phyloP scores from a whole-genome alignment of 768 basidiomycete genomes.

The Tulasnella sp. region DNA sequence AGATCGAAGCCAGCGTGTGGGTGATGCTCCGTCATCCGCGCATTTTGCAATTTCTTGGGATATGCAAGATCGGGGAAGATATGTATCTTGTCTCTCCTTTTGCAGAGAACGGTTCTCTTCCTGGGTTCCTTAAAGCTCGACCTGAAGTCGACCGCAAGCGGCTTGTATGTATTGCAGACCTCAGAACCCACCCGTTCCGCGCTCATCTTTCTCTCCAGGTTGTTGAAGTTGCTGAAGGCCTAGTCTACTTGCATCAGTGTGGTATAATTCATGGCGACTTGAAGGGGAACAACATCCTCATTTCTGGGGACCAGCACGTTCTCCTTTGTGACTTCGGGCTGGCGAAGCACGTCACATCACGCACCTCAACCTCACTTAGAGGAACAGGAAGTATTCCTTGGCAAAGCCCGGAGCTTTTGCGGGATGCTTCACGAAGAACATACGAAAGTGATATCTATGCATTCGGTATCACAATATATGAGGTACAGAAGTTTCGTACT shows the following conservation, averaged over 20 bases:
- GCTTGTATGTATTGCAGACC: neutral
- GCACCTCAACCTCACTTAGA: neutral
- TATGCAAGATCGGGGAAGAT: neutral
- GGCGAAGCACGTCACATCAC: neutral
- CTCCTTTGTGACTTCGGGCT: slow-evolving; percentile 10
- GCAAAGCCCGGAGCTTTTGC: neutral
- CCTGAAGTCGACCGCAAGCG: neutral
- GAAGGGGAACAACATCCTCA: neutral
- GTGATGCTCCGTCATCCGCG: neutral
- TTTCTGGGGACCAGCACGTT: neutral
- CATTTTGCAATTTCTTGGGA: neutral
- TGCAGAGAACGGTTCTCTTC: slow-evolving; percentile 2
- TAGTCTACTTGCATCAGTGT: neutral
- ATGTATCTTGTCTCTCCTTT: neutral
- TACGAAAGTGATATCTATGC: neutral
- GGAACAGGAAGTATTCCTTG: neutral
- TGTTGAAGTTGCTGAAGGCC: neutral
- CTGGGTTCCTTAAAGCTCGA: neutral
- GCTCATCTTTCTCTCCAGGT: neutral
- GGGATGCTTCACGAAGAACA: neutral
- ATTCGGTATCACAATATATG: neutral
- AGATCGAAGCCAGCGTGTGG: neutral
- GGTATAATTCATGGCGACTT: neutral
- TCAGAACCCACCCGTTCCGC: too few species aligned
- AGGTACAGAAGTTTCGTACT: neutral